Evolutionary conservation across 148 eudicot species (phyloP).

Genomic region (Nepenthes mirabilis): DNA sequence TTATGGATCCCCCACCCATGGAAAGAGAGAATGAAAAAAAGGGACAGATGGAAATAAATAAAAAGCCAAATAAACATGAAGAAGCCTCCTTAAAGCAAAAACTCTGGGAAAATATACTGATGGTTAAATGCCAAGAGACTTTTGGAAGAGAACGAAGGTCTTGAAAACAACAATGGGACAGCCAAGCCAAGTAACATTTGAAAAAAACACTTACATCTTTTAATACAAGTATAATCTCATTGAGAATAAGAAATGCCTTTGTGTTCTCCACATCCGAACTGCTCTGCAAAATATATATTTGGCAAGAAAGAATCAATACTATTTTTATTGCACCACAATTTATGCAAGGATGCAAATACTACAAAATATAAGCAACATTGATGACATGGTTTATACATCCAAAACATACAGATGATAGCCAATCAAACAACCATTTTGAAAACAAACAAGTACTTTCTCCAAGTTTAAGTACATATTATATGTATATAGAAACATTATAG

Average conservation of each 20-base stretch:
- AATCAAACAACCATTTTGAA: background rate
- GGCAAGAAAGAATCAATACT: background rate
- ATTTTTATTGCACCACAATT: background rate
- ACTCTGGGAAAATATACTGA: too few relatives aligned
- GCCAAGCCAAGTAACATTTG: background rate
- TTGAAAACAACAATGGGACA: background rate
- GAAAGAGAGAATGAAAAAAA: too few relatives aligned
- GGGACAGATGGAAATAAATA: too few relatives aligned
- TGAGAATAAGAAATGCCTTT: conserved; percentile 74
- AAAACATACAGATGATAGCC: background rate
- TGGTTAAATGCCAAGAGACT: too few relatives aligned
- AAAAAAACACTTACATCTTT: conserved; percentile 65
- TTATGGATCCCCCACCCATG: too few relatives aligned
- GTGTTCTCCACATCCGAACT: conserved; percentile 56
- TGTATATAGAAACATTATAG: too few relatives aligned
- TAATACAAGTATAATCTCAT: conserved; percentile 62
- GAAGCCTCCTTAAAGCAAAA: too few relatives aligned
- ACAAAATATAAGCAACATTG: background rate
- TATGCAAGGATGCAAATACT: background rate
- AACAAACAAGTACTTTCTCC: too few relatives aligned
- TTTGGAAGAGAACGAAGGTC: background rate
- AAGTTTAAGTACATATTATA: too few relatives aligned
- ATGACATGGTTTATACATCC: background rate
- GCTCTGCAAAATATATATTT: conserved; percentile 22
- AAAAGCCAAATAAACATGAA: too few relatives aligned